Evolutionary conservation across 495 filamentous ascomycete species (phyloP), one percentile per base, ranked within the genome.

Genomic region (Venustampulla echinocandica): DNA sequence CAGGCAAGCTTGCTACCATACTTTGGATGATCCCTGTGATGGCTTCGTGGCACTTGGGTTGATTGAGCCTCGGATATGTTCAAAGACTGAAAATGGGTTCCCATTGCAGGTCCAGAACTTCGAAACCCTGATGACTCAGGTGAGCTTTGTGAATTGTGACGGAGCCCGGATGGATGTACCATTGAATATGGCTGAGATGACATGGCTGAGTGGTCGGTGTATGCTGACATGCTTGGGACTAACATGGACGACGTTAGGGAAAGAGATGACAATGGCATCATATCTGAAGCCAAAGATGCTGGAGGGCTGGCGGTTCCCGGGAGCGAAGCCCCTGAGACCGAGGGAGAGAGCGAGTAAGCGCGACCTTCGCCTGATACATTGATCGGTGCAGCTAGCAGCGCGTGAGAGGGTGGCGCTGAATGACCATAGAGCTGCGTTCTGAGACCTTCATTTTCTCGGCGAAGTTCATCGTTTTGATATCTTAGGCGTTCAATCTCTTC

Each of bases 401-500:
- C 37, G 24, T 57, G 54, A 14, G 25, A 35, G n/a, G 55, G 47
- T 3, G 52, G 34, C 9, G 54, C 39, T 7, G 57, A 56, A n/a
- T 42, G 37, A 10, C 54, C 57, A 36, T 57, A 60, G 11, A 60
- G 36, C 36, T 60, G 57, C 25, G 57, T 32, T 38, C 49, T 49
- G 15, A 64, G 45, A 11, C 48, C 46, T 43, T 64, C 58, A 42
- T 64, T 64, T 38, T 66, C 63, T 53, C 55, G 42, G 28, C 47
- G 44, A 10, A 66, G 55, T 28, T 63, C 59, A 5, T 55, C 57
- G 21, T 61, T 61, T 23, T 63, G 49, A 25, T 50, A 54, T 18
- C 61, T 52, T 18, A 66, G 50, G 11, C 58, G 58, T 25, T 64
- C 61, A 28, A 66, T 58, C 47, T 66, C 61, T 34, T 64, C 61